Base-by-base conservation (phyloP, 495 filamentous ascomycete species). In the Clohesyomyces aquaticus region DNA sequence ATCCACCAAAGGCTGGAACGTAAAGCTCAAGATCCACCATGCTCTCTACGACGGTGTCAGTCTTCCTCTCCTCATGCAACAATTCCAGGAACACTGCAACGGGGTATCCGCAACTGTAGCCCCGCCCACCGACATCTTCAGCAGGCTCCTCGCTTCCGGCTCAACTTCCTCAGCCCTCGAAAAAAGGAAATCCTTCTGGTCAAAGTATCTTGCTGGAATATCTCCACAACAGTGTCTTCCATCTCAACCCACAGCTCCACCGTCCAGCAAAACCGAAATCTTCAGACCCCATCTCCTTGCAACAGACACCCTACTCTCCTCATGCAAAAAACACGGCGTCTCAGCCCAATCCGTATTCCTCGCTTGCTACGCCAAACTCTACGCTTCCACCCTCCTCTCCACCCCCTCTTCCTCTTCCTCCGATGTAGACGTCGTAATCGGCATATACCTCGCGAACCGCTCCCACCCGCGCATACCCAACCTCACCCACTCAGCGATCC, bases 41-140 rank as follows among this genome's bases (percentile, higher is more conserved):
- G 82, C 82, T 12, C 65, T 87, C 1, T 87, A 87, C 65, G 86
- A 88, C 61, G 81, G 79, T 10, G 77, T 84, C 61, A 81, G 81
- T 50, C 72, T 87, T 45, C 79, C 78, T 12, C 66, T 78, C 1
- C 57, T 87, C 14, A 66, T 85, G 1, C 49, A 76, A 8, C 72
- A 79, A 48, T 74, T 85, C 2, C 58, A 80, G 59, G 46, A 59
- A 4, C 74, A 77, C 6, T 80, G 79, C 52, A 65, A 73, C n/a
- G 59, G 50, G 35, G 11, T 10, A n/a, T 38, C 32, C 32, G 6
- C 32, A 6, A 8, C 53, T 42, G 1, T 45, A 0, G 43, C 52
- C 19, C 14, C 25, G 29, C 12, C 45, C 2, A 45, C 51, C 1
- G 42, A 54, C 59, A 51, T 53, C 26, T 52, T 43, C 10, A 71